phyloP scores from a whole-genome alignment of 306 rosid species.

The Quercus rubra region DNA sequence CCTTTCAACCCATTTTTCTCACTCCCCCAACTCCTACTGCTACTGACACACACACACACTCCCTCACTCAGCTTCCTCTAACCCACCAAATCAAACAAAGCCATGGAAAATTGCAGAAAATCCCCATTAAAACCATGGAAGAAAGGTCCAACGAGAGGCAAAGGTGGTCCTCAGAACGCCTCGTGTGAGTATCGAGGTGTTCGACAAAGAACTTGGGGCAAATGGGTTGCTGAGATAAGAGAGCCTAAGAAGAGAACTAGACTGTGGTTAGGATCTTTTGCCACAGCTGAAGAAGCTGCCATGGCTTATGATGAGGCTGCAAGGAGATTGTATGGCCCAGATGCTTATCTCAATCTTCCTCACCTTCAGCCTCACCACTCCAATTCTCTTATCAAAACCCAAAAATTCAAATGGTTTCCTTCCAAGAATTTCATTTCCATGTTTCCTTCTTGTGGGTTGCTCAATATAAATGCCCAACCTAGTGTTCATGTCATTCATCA shows the following conservation, averaged over 20 bases:
- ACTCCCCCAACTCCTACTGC: constrained; percentile 21
- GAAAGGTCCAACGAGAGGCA: constrained; percentile 94
- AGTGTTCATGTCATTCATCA: constrained; percentile 96
- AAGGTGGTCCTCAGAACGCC: constrained; percentile 95
- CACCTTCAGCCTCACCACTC: constrained; percentile 52
- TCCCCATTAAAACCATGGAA: constrained; percentile 92
- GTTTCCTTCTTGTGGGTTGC: constrained; percentile 79
- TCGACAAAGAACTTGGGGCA: constrained; percentile 95
- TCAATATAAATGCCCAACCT: constrained; percentile 85
- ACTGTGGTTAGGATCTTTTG: constrained; percentile 91
- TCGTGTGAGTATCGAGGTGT: constrained; percentile 88
- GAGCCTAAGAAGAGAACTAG: constrained; percentile 96
- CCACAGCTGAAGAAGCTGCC: constrained; percentile 98
- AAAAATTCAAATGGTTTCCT: constrained; percentile 87
- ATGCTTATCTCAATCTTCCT: constrained; percentile 93
- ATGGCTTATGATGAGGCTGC: constrained; percentile 99
- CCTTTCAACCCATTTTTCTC: constrained; percentile 32
- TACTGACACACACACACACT: constrained; percentile 4
- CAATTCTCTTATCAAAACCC: constrained; percentile 35
- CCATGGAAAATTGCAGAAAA: constrained; percentile 67
- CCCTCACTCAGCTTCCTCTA: constrained; percentile 17
- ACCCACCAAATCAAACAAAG: not conserved
- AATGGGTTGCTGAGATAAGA: constrained; percentile 98
- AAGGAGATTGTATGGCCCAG: constrained; percentile 83
- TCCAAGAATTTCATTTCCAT: constrained; percentile 79